phyloP scores from a whole-genome alignment of 495 filamentous ascomycete genomes.

The Tuber brumale region DNA sequence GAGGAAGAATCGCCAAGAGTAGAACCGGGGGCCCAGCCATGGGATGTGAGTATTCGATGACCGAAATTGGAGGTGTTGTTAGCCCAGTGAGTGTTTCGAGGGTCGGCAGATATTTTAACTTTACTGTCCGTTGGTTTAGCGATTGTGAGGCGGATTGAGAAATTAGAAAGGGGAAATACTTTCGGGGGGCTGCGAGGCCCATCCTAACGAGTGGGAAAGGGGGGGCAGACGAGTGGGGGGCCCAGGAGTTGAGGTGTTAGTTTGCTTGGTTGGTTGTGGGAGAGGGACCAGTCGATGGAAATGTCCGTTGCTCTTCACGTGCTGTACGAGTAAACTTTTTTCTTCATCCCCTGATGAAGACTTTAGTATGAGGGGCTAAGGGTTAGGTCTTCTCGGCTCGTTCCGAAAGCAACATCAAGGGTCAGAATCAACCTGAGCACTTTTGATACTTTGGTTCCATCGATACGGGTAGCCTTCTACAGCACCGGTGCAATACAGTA shows the following conservation, averaged over 20 bases:
- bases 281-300: not conserved
- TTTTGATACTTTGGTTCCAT: no score
- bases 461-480: no score
- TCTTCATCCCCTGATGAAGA: not conserved
- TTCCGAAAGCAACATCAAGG: not conserved
- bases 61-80: constrained; percentile 74
- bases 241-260: not conserved
- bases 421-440: no score
- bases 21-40: constrained; percentile 83
- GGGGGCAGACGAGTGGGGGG: not conserved
- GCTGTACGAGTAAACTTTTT: not conserved
- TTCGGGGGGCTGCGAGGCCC: constrained; percentile 68
- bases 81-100: constrained; percentile 89
- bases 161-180: constrained; percentile 47
- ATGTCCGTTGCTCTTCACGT: not conserved
- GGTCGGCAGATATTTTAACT: constrained; percentile 76
- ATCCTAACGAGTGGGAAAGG: constrained; percentile 46
- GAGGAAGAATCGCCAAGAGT: constrained; percentile 67
- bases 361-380: not conserved
- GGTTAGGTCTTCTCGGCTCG: not conserved
- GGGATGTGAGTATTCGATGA: constrained; percentile 73
- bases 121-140: constrained; percentile 51
- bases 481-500: no score
- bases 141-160: not conserved
- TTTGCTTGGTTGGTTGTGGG: not conserved